Conservation (phyloP, 192 early-diverging fungal species). For the Physocladia obscura region DNA sequence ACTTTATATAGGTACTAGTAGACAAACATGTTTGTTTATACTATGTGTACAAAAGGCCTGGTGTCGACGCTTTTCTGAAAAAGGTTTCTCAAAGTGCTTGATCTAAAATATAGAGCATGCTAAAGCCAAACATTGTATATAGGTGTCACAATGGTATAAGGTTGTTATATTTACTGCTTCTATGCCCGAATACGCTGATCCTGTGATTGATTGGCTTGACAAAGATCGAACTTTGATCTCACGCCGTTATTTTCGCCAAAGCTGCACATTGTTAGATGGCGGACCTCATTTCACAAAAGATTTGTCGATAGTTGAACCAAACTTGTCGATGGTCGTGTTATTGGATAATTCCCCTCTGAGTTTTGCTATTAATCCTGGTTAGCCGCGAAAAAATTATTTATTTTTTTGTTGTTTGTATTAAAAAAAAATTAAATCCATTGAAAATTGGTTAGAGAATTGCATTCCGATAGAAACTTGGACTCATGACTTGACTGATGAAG, state of each 20-base stretch:
- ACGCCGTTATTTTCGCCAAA: conserved; percentile 78
- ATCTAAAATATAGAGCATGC: conserved; percentile 42
- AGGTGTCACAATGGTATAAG: conserved; percentile 88
- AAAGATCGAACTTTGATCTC: conserved; percentile 65
- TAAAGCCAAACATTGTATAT: neutral
- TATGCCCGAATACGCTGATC: conserved; percentile 92
- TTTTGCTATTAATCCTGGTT: conserved; percentile 75
- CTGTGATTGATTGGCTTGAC: conserved; percentile 89
- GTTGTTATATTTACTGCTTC: conserved; percentile 89
- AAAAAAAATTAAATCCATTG: conserved; percentile 6
- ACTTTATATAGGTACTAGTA: conserved; percentile 53
- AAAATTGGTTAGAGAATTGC: conserved; percentile 72
- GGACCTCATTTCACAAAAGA: conserved; percentile 76
- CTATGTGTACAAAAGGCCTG: conserved; percentile 87
- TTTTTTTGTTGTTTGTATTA: too few species aligned
- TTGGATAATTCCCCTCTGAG: conserved; percentile 81
- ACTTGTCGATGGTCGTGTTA: conserved; percentile 77
- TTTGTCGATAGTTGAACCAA: conserved; percentile 68
- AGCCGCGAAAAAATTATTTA: neutral
- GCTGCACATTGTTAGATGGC: conserved; percentile 61
- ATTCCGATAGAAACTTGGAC: conserved; percentile 90
- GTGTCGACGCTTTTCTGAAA: conserved; percentile 80
- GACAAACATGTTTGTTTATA: conserved; percentile 81
- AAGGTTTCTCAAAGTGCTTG: conserved; percentile 60
- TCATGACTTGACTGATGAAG: conserved; percentile 73